These are phyloP conservation scores for Aspergillus terreus DNA, from an alignment of 2,329 filamentous ascomycete species.

Conservation along the genomic window DNA sequence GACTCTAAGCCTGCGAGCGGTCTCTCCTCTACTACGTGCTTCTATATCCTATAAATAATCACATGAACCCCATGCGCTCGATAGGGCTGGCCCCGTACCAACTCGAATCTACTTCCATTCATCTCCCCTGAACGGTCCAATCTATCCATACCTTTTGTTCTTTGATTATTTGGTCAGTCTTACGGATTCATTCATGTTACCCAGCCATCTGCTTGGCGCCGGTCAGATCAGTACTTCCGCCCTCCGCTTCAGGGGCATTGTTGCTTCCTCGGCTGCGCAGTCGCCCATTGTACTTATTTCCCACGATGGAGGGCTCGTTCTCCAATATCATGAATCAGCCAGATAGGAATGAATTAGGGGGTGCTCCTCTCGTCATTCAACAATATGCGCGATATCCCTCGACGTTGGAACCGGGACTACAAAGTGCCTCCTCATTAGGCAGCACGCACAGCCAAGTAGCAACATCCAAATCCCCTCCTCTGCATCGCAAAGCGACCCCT, in stretches of 20 bases:
- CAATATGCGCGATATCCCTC: constrained; percentile 38
- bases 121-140: too few species aligned
- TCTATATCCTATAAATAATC: neutral
- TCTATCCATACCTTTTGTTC: too few species aligned
- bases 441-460: constrained; percentile 32
- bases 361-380: constrained; percentile 31
- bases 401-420: constrained; percentile 31
- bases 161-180: neutral
- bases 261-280: neutral
- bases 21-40: neutral
- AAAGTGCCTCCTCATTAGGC: constrained; percentile 34
- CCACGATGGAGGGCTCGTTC: constrained; percentile 31
- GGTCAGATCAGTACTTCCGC: neutral
- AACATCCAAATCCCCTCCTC: constrained; percentile 32
- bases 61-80: constrained; percentile 10
- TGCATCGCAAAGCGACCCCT: constrained; percentile 36
- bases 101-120: neutral
- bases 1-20: neutral
- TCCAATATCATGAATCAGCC: constrained; percentile 25
- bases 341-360: constrained; percentile 22
- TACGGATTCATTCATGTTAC: neutral
- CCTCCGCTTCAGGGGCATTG: neutral
- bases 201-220: neutral
- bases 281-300: neutral
- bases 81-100: constrained; percentile 12